phyloP scores from a whole-genome alignment of 2,329 filamentous ascomycete species.

The Aspergillus sp. region DNA sequence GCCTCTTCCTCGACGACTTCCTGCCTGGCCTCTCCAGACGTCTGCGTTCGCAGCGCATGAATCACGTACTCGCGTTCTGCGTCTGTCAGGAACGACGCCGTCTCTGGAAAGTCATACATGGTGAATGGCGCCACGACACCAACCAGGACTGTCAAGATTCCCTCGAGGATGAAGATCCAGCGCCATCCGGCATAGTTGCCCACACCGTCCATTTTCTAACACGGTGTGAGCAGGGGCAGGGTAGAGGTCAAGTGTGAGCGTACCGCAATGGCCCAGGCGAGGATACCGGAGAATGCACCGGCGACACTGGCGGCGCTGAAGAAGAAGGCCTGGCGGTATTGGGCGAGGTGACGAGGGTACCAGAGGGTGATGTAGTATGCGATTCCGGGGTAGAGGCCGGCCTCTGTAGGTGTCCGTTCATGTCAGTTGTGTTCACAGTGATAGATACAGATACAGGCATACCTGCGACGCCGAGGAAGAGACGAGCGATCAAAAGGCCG shows the following conservation, averaged over 20 bases:
- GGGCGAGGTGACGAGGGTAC: conserved; percentile 46
- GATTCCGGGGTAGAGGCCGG: conserved; percentile 45
- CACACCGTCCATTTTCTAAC: conserved; percentile 50
- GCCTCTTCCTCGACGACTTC: conserved; percentile 28
- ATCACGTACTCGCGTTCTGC: conserved; percentile 42
- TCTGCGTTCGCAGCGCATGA: conserved; percentile 38
- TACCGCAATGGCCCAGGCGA: conserved; percentile 52
- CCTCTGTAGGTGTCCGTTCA: conserved; percentile 26
- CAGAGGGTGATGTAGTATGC: conserved; percentile 48
- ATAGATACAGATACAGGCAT: not conserved
- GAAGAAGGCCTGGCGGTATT: conserved; percentile 47
- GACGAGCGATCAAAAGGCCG: conserved; percentile 48
- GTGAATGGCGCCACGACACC: conserved; percentile 44
- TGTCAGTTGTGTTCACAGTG: not conserved
- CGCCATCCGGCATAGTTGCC: conserved; percentile 49
- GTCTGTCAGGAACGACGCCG: conserved; percentile 43
- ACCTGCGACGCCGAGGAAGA: conserved; percentile 45
- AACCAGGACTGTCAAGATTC: conserved; percentile 46
- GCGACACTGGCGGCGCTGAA: conserved; percentile 51
- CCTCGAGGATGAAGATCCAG: conserved; percentile 54
- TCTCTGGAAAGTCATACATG: conserved; percentile 49
- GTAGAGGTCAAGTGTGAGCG: conserved; percentile 2
- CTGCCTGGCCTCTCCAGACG: conserved; percentile 23
- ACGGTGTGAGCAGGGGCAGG: too few relatives aligned
- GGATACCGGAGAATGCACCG: conserved; percentile 53